A percentile compares a stretch with the other conserved stretches of the same genome.
Evolutionary conservation across 2,329 filamentous ascomycete genomes (phyloP).

Genomic region (Pseudogymnoascus destructans): DNA sequence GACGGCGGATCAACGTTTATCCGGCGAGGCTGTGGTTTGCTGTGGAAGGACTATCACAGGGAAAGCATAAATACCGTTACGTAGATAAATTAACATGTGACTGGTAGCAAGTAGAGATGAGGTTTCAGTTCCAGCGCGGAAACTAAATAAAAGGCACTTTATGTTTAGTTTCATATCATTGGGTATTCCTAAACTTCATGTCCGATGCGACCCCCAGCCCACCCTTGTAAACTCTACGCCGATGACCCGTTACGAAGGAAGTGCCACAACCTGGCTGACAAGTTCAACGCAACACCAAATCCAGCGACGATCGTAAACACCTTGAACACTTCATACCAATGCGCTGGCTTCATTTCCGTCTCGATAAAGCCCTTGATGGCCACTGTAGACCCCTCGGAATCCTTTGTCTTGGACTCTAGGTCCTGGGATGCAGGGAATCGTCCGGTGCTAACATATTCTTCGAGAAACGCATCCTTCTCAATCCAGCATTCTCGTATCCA

Average conservation of each 20-base stretch:
- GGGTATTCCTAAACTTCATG: not conserved
- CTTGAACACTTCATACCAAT: conserved; percentile 24
- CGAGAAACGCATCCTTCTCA: conserved; percentile 82
- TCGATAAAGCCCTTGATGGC: conserved; percentile 21
- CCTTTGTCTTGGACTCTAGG: conserved; percentile 13
- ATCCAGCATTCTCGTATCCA: conserved; percentile 84
- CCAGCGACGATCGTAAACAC: conserved; percentile 24
- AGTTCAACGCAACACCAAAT: conserved; percentile 21
- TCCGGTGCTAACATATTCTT: conserved; percentile 65
- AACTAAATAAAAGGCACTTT: not conserved
- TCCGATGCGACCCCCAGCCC: not conserved
- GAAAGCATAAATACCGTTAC: not conserved
- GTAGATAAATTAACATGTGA: not conserved
- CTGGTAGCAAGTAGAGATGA: not conserved
- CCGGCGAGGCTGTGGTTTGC: conserved; percentile 1
- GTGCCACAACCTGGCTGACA: conserved; percentile 12
- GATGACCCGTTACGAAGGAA: conserved; percentile 1
- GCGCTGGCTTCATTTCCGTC: conserved; percentile 23
- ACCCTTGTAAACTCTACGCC: not conserved
- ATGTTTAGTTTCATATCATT: not conserved
- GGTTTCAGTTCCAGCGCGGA: not conserved
- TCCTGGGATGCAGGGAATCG: conserved; percentile 48
- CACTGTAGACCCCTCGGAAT: conserved; percentile 12
- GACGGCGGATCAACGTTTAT: not conserved
- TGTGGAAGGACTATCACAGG: not conserved